These are phyloP conservation scores for Raphanus hybrid DNA, from an alignment of 441 rosid species.

Conservation along the genomic window DNA sequence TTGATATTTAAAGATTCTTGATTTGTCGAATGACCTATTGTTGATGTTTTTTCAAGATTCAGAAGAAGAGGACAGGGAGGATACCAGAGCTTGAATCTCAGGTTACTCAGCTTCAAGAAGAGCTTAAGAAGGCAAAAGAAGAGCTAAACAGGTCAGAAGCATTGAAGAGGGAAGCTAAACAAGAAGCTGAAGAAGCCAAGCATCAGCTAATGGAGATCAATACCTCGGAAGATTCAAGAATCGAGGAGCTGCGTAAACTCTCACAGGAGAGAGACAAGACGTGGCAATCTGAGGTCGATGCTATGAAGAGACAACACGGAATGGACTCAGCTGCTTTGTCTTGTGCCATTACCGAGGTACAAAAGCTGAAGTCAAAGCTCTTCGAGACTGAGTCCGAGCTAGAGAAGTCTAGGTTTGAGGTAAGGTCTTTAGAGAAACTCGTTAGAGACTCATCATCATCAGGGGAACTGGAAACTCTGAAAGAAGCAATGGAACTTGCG, in stretches of 20 bases:
- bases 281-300: slow-evolving; percentile 96
- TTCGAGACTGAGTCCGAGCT: slow-evolving; percentile 77
- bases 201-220: slow-evolving; percentile 78
- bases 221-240: slow-evolving; percentile 74
- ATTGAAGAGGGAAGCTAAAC: slow-evolving; percentile 63
- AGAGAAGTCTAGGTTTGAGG: slow-evolving; percentile 63
- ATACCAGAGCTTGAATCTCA: slow-evolving; percentile 76
- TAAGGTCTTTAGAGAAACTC: slow-evolving; percentile 63
- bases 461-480: slow-evolving; percentile 40
- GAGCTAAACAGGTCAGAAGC: slow-evolving; percentile 76
- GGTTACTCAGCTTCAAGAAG: slow-evolving; percentile 79
- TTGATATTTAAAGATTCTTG: not conserved
- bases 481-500: slow-evolving; percentile 50
- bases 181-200: slow-evolving; percentile 82
- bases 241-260: slow-evolving; percentile 75
- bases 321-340: slow-evolving; percentile 82
- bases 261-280: slow-evolving; percentile 85
- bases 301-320: slow-evolving; percentile 80
- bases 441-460: slow-evolving; percentile 55
- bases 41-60: slow-evolving; percentile 37
- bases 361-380: slow-evolving; percentile 79
- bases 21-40: not conserved
- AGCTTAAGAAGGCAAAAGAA: slow-evolving; percentile 82
- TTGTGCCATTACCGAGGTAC: slow-evolving; percentile 85
- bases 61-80: slow-evolving; percentile 78